These are phyloP conservation scores for Sporothrix euskadiensis DNA, from an alignment of 2,329 filamentous ascomycete genomes.

Conservation along the genomic window DNA sequence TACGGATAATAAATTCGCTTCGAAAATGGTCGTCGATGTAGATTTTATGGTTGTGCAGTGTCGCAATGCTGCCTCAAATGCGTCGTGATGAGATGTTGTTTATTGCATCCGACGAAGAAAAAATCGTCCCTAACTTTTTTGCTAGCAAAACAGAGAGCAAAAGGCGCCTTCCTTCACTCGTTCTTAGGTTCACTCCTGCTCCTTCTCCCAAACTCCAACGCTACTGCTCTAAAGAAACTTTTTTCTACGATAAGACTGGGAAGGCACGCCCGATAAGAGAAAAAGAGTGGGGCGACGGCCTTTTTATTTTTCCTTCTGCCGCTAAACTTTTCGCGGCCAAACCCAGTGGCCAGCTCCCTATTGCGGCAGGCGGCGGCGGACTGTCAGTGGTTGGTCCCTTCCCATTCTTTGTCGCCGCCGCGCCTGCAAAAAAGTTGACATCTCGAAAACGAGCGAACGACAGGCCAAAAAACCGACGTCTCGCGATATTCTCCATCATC, in stretches of 20 bases:
- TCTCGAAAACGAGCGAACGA: neutral
- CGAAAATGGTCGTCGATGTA: neutral
- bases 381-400: neutral
- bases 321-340: slow-evolving; percentile 28
- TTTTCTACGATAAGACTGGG: slow-evolving; percentile 32
- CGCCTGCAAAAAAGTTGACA: slow-evolving; percentile 12
- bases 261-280: slow-evolving; percentile 31
- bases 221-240: slow-evolving; percentile 24
- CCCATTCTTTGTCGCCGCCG: neutral
- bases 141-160: neutral
- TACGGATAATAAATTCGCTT: neutral
- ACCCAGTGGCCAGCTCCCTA: neutral
- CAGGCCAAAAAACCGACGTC: neutral
- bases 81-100: slow-evolving; percentile 8
- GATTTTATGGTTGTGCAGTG: neutral
- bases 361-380: slow-evolving; percentile 10
- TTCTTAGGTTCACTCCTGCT: neutral
- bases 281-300: slow-evolving; percentile 21
- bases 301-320: slow-evolving; percentile 29
- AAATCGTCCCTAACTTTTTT: slow-evolving; percentile 5
- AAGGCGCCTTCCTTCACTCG: neutral
- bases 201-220: slow-evolving; percentile 6
- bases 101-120: neutral
- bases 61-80: neutral
- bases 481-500: neutral